Evolutionary conservation across 768 basidiomycete genomes (phyloP).

Genomic region (Galerina sulciceps): DNA sequence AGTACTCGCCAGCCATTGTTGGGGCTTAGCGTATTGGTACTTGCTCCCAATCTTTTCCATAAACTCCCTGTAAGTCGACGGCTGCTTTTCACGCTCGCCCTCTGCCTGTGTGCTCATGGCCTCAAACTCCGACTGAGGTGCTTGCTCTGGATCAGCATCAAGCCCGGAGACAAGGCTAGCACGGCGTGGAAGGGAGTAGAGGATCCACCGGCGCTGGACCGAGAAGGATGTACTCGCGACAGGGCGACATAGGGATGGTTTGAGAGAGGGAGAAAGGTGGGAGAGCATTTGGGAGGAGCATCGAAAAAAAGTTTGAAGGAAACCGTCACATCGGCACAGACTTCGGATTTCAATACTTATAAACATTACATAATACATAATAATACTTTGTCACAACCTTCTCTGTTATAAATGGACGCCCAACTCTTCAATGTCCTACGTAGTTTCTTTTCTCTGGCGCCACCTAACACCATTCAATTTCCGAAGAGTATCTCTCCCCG

Average conservation of each 20-base stretch:
- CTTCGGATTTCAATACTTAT: no score
- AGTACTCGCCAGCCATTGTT: conserved; percentile 67
- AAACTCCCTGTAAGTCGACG: conserved; percentile 44
- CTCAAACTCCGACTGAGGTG: conserved; percentile 6
- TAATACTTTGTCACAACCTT: no score
- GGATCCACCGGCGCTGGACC: conserved; percentile 26
- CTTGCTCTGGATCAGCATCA: conserved; percentile 22
- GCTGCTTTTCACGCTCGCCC: conserved; percentile 8
- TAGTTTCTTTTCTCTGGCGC: conserved; percentile 55
- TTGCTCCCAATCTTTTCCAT: conserved; percentile 42
- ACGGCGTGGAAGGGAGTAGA: conserved; percentile 23
- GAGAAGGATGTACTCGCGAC: conserved; percentile 17
- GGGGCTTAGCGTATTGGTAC: conserved; percentile 50
- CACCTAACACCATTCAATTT: conserved; percentile 44
- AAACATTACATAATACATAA: no score
- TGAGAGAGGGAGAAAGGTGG: conserved; percentile 32
- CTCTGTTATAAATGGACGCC: conserved; percentile 30
- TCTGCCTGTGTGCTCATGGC: conserved; percentile 11
- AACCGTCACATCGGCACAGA: conserved; percentile 31
- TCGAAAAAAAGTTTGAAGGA: conserved; percentile 35
- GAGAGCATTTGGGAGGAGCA: conserved; percentile 34
- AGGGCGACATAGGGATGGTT: conserved; percentile 26
- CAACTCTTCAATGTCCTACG: conserved; percentile 51
- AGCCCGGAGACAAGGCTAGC: conserved; percentile 26
- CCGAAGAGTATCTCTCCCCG: conserved; percentile 41